Base-by-base conservation (phyloP, 2,329 filamentous ascomycete genomes). In the Neofusicoccum umdonicola region DNA sequence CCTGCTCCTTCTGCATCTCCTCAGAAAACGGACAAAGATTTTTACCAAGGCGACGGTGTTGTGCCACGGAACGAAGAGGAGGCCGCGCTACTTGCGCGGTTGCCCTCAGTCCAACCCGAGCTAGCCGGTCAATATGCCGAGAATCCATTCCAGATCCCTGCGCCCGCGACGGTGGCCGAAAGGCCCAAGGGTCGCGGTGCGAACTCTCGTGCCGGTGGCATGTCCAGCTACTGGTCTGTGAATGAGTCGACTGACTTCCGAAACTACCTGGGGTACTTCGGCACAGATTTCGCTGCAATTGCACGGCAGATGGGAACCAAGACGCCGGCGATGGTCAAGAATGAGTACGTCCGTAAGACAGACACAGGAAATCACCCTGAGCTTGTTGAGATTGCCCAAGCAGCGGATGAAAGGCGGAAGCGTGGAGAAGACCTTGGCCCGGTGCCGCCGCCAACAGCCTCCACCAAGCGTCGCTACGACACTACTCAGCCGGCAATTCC, bases 191-290 rank as follows among this genome's bases (percentile, higher is more conserved):
- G 44, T 35, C 63, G 63, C 15, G 45, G 44, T 2, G 17, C 41
- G 9, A 51, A 42, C 19, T 64, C 63, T 19, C 52, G 63, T 15
- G 63, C 63, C 35, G 63, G 82, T 22, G 87, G 88, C 68, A 87
- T 89, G 13, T 92, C 90, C 1, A 94, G 91, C 76, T 95, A 95
- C 75, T 95, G 91, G 91, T 94, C 91, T 71, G 91, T 94, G 22
- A 90, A 89, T 1, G 91, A 95, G 77, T 84, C 89, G 63, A 89
- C 84, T 52, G 91, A 93, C 71, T 95, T 95, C 76, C 88, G 89
- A 41, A 85, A 83, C 64, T 83, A 92, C 65, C 81, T 95, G 52
- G 84, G 83, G 58, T 85, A 91, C 63, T 94, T 92, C 78, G 91
- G 91, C 65, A 92, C 89, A 15, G 90, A 95, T 73, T 95, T 90